phyloP scores from a whole-genome alignment of 2,329 filamentous ascomycete species.

The Fusarium secorum region DNA sequence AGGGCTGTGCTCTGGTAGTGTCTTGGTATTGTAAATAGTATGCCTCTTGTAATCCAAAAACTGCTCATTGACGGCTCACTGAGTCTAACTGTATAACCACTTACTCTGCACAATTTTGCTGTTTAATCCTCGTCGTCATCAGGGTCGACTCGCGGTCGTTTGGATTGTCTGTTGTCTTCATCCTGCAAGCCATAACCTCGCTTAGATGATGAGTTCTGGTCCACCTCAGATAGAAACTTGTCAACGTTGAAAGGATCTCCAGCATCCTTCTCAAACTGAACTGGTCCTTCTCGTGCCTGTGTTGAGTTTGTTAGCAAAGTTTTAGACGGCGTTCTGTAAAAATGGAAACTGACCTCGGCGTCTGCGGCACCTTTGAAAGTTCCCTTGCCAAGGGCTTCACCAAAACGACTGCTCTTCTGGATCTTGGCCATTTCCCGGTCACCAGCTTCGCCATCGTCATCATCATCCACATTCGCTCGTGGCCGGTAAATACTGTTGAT shows the following conservation, averaged over 20 bases:
- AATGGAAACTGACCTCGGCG: conserved; percentile 69
- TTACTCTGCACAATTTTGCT: conserved; percentile 12
- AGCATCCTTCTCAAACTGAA: conserved; percentile 92
- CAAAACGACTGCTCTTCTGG: conserved; percentile 82
- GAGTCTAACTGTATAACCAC: conserved; percentile 37
- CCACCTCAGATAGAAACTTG: conserved; percentile 86
- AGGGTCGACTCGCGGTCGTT: conserved; percentile 76
- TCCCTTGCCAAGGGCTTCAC: conserved; percentile 84
- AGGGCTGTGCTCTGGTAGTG: background rate
- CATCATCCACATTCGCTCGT: conserved; percentile 75
- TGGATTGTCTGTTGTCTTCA: conserved; percentile 65
- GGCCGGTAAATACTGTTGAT: conserved; percentile 94
- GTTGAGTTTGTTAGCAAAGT: conserved; percentile 43
- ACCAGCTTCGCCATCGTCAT: conserved; percentile 79
- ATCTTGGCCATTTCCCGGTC: conserved; percentile 88
- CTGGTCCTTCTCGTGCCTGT: conserved; percentile 83
- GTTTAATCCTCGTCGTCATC: conserved; percentile 58
- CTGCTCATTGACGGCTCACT: conserved; percentile 35
- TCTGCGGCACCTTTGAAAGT: conserved; percentile 90
- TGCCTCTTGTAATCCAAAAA: conserved; percentile 7
- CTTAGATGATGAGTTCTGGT: conserved; percentile 68
- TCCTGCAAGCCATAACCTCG: conserved; percentile 81
- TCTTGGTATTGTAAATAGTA: conserved; percentile 14
- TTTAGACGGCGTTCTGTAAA: background rate
- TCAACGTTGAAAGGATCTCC: conserved; percentile 93